Base-by-base conservation (phyloP, 1,284 basidiomycete genomes). In the Leucoagaricus sp. region DNA sequence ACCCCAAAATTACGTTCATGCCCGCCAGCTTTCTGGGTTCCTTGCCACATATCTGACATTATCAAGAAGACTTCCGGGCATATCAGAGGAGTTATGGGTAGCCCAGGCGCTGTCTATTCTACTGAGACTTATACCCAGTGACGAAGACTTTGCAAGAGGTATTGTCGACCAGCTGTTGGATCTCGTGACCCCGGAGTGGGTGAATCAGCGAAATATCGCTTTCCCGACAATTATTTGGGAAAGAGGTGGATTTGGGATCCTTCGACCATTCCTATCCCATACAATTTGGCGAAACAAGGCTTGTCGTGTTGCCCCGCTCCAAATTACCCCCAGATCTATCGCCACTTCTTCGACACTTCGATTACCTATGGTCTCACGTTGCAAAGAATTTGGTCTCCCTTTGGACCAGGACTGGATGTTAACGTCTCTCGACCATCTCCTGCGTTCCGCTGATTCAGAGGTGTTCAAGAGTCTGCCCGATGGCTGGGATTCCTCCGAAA, bases 401-500 rank as follows among this genome's bases (percentile, higher is more conserved):
- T 69, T 94, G 1, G 62, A 75, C 0, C 70, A 72, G 3, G 90
- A 93, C 66, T 98, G 94, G 93, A 70, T 83, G 1, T 77, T 91
- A 53, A 72, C 79, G 0, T 85, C 94, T 0, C 70, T 98, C 4
- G 84, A 94, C 64, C 91, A 96, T 63, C 82, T 98, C 6, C 76
- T 98, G 13, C 84, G 87, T 6, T 94, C 91, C 0, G 87, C 87
- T 4, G 82, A 84, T 8, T 93, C 92, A 0, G 72, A 79, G 0
- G 88, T 91, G 1, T 87, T 95, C 71, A 79, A 81, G 48, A 70
- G 72, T n/a, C 68, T 93, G 1, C 92, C 93, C 1, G 63, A 73
- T 0, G 79, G 81, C 4, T 97, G 94, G 94, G 80, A 90, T 66
- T 85, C 86, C 0, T 88, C 84, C 17, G 95, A 98, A 70, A 77